phyloP scores from a whole-genome alignment of 768 basidiomycete genomes.

The Amanita molliuscula region DNA sequence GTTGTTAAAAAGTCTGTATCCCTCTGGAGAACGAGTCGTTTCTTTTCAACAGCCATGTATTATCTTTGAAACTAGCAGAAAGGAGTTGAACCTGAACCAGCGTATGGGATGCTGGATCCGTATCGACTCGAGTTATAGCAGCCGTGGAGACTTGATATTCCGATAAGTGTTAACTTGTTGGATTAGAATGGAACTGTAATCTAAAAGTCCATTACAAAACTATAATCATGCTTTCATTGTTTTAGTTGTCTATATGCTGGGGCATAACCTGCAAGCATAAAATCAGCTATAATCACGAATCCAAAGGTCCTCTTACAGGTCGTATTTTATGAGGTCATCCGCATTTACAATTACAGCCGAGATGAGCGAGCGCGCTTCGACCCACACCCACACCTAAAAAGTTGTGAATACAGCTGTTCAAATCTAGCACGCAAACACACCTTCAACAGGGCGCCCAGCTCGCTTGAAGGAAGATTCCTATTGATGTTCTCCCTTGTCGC shows the following conservation, averaged over 20 bases:
- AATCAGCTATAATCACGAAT: neutral
- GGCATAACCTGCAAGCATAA: constrained; percentile 16
- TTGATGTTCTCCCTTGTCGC: constrained; percentile 51
- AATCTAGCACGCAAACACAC: constrained; percentile 26
- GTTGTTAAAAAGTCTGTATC: constrained; percentile 13
- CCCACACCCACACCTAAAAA: constrained; percentile 78
- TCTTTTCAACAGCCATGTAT: constrained; percentile 18
- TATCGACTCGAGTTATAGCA: constrained; percentile 17
- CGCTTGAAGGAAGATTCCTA: constrained; percentile 51
- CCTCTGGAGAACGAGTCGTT: constrained; percentile 27
- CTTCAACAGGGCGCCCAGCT: constrained; percentile 84
- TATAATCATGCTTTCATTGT: neutral
- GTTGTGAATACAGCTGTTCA: neutral
- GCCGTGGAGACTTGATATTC: constrained; percentile 24
- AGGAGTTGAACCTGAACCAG: constrained; percentile 12
- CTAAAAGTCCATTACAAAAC: neutral
- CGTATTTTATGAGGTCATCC: constrained; percentile 82
- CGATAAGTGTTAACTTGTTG: constrained; percentile 8
- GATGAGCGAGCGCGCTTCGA: constrained; percentile 86
- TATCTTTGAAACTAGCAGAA: constrained; percentile 8
- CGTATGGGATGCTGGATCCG: constrained; percentile 24
- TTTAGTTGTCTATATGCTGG: constrained; percentile 15
- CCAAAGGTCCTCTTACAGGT: constrained; percentile 44
- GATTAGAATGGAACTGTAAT: neutral
- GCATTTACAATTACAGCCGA: constrained; percentile 68